Evolutionary conservation across 2,329 filamentous ascomycete genomes (phyloP).

Genomic region (Fusarium chlamydosporum): DNA sequence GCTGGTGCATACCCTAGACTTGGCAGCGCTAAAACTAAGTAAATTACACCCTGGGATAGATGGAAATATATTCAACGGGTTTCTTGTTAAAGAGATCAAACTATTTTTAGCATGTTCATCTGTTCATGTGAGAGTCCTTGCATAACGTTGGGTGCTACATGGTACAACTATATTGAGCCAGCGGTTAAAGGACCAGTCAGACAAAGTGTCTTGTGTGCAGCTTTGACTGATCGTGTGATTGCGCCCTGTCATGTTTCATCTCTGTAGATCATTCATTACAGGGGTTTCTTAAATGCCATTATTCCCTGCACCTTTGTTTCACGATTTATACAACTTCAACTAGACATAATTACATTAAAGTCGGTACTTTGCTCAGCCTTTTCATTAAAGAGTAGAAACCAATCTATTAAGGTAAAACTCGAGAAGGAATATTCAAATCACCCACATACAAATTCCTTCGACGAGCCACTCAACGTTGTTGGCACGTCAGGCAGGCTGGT

Average conservation of each 20-base stretch:
- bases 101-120: not conserved
- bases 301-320: slow-evolving; percentile 4
- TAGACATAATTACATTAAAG: too few species aligned
- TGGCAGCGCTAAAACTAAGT: not conserved
- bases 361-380: not conserved
- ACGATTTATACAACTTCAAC: not conserved
- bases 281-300: not conserved
- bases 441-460: not conserved
- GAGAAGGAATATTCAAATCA: not conserved
- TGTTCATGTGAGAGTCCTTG: slow-evolving; percentile 1
- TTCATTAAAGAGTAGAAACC: not conserved
- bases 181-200: slow-evolving; percentile 1
- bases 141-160: not conserved
- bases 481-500: not conserved
- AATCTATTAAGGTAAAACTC: not conserved
- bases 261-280: slow-evolving; percentile 8
- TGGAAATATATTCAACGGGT: not conserved
- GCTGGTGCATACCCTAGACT: slow-evolving; percentile 9
- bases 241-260: slow-evolving; percentile 11
- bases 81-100: not conserved
- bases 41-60: not conserved
- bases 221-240: not conserved
- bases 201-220: not conserved
- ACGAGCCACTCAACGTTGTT: not conserved
- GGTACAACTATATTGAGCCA: not conserved